Percentiles rank a stretch among this genome's conserved stretches.
Conservation (phyloP, 768 basidiomycete species). For the Tubosaeta brunneosetosa region DNA sequence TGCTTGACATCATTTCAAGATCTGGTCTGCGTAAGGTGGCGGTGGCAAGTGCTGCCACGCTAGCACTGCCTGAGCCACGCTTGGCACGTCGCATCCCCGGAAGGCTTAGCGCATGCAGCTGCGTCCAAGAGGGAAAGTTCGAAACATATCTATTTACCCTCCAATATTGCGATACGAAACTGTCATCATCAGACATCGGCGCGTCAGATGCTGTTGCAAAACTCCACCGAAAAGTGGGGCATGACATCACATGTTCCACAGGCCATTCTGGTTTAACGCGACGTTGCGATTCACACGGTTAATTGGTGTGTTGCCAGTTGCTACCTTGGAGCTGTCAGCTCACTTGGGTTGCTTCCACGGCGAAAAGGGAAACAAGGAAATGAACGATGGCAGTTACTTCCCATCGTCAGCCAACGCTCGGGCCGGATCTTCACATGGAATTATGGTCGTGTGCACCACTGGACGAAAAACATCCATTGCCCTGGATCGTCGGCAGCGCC, state of each 20-base stretch:
- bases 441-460: not conserved
- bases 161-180: not conserved
- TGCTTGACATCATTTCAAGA: not conserved
- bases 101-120: not conserved
- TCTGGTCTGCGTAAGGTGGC: not conserved
- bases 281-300: not conserved
- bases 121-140: not conserved
- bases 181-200: constrained; percentile 1
- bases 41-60: not conserved
- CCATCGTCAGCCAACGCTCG: not conserved
- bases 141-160: not conserved
- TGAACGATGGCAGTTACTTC: not conserved
- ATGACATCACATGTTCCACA: not conserved
- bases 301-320: constrained; percentile 8
- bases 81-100: not conserved
- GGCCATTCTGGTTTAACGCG: not conserved
- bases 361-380: constrained; percentile 1
- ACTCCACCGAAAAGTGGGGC: not conserved
- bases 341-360: not conserved
- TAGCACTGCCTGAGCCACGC: constrained; percentile 8
- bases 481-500: not conserved
- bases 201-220: not conserved
- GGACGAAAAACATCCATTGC: not conserved
- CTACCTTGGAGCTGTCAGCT: not conserved
- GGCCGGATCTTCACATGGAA: not conserved